Evolutionary conservation across 768 basidiomycete species (phyloP).

Genomic region (Clavulina sp.): DNA sequence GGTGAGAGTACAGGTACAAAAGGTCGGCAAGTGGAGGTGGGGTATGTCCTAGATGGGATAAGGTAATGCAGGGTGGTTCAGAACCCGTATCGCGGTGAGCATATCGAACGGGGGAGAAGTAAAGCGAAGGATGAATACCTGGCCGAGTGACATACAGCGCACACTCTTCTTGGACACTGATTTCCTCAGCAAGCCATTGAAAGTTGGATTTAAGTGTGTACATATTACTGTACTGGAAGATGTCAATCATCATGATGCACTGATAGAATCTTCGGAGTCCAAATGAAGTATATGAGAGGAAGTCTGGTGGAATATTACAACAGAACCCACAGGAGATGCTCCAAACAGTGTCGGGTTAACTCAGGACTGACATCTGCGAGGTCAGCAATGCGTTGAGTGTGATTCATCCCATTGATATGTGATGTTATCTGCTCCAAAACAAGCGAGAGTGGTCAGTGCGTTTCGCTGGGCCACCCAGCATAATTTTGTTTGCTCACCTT

Average conservation of each 20-base stretch:
- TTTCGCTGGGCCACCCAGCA: background rate
- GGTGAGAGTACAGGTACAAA: constrained; percentile 67
- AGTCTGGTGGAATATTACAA: background rate
- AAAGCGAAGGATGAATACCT: constrained; percentile 23
- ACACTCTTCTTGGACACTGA: constrained; percentile 77
- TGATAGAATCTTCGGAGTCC: constrained; percentile 60
- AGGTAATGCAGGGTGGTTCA: constrained; percentile 1
- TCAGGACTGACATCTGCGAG: constrained; percentile 77
- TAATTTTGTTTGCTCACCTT: constrained; percentile 32
- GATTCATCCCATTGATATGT: constrained; percentile 80
- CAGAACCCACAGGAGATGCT: constrained; percentile 66
- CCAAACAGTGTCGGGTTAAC: constrained; percentile 70
- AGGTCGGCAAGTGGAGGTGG: constrained; percentile 79
- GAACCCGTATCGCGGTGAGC: background rate
- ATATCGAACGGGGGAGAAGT: no score
- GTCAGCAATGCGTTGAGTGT: constrained; percentile 79
- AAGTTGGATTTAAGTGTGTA: constrained; percentile 80
- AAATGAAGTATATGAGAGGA: background rate
- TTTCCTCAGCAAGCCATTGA: constrained; percentile 72
- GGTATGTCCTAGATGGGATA: constrained; percentile 16
- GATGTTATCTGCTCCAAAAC: constrained; percentile 39
- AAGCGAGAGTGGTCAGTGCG: constrained; percentile 1
- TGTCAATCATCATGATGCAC: constrained; percentile 90
- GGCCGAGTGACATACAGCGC: constrained; percentile 77
- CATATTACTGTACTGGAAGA: constrained; percentile 97